Base-by-base conservation (phyloP, 495 filamentous ascomycete species). In the Penicillium riverlandense region DNA sequence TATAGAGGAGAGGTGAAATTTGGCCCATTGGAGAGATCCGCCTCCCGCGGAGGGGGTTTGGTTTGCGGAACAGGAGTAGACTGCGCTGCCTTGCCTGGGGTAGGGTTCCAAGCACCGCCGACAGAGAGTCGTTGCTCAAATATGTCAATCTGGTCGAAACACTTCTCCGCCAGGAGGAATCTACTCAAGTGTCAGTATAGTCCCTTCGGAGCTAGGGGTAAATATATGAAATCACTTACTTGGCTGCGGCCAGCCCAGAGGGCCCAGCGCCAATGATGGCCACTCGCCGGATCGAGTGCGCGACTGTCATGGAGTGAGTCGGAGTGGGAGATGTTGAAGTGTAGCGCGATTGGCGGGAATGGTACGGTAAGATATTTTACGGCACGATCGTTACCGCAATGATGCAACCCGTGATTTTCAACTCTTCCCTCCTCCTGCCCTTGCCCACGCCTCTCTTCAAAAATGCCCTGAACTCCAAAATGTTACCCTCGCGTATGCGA, bases 31-130 rank as follows among this genome's bases (percentile, higher is more conserved):
- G 40, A 28, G 69, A 76, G 43, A 65, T 53, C 37, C 75, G 76
- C 40, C 63, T 62, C 44, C 72, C 63, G 57, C 43, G 61, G 58
- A 44, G 69, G 53, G 9, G 75, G 70, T 46, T 66, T 61, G 7
- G 66, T 54, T 44, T 75, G 69, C 5, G 72, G 71, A 8, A 74
- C 57, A 40, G 57, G 42, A 1, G 59, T 60, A 11, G 57, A 43
- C 15, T 53, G 7, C 30, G 47, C 47, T 12, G 37, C 27, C 41
- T 71, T 69, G 9, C 57, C 55, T 1, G 59, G 62, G 44, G 48
- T 60, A 37, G 76, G 86, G 52, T 92, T 83, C 91, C 91, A 97
- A 6, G 87, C 77, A 5, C 91, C 91, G 40, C 88, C 90, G 6
- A 81, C 74, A 10, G 77, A 73, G 38, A 64, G 65, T 48, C 86